A percentile compares a stretch with the other conserved stretches of the same genome.
phyloP scores from a whole-genome alignment of 805 yeast species.

The Huiozyma sinensis region DNA sequence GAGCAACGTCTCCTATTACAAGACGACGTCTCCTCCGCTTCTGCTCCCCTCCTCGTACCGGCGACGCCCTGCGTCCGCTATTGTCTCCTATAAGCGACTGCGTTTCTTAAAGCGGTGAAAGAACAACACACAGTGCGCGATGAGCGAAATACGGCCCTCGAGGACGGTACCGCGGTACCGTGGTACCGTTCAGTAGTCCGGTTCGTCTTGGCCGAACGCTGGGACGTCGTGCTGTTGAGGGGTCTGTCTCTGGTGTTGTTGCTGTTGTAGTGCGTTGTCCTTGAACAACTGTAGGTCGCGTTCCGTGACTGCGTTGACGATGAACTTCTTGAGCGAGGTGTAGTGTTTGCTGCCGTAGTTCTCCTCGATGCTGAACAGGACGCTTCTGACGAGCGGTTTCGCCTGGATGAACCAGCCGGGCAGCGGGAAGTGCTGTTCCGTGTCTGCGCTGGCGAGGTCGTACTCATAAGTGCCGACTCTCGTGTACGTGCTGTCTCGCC shows the following conservation, averaged over 20 bases:
- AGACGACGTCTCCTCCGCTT: no score
- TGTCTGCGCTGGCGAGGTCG: constrained; percentile 13
- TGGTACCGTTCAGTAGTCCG: no score
- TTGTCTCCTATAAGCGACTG: no score
- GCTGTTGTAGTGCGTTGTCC: constrained; percentile 7
- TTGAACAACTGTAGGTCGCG: constrained; percentile 25
- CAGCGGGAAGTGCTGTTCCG: constrained; percentile 23
- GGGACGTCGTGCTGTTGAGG: constrained; percentile 8
- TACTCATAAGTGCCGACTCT: constrained; percentile 24
- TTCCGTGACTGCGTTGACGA: constrained; percentile 34
- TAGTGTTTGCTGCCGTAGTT: constrained; percentile 31
- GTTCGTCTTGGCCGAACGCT: constrained; percentile 25
- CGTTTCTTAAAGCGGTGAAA: no score
- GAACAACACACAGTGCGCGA: no score
- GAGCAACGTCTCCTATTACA: no score
- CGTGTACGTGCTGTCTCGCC: constrained; percentile 14
- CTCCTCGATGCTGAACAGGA: constrained; percentile 24
- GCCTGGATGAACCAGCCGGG: constrained; percentile 25
- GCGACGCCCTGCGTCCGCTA: no score
- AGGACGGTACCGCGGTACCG: no score
- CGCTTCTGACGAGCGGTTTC: constrained; percentile 25
- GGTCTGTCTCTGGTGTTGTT: constrained; percentile 1
- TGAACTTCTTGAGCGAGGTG: constrained; percentile 30
- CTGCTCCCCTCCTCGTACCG: no score
- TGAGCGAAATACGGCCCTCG: no score